These are phyloP conservation scores for Dactylellina sp. DNA, from an alignment of 2,329 filamentous ascomycete genomes.

Conservation along the genomic window DNA sequence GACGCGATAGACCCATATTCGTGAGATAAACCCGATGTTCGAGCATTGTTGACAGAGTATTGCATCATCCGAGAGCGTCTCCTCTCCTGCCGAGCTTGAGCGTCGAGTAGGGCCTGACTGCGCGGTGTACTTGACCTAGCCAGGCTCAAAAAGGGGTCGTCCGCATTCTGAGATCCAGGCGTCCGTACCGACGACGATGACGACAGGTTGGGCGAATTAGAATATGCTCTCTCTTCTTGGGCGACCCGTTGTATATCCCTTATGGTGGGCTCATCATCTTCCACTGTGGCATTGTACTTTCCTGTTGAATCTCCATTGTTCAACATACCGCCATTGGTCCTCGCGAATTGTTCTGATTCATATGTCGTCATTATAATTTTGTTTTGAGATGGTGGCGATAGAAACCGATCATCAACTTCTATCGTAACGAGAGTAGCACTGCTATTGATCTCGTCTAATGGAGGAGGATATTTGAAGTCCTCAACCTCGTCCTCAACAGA, in stretches of 20 bases:
- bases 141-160: constrained; percentile 60
- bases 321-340: constrained; percentile 57
- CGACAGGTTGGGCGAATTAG: constrained; percentile 34
- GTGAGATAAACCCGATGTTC: constrained; percentile 57
- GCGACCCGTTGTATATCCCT: constrained; percentile 42
- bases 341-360: constrained; percentile 44
- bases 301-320: constrained; percentile 51
- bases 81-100: constrained; percentile 49
- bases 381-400: constrained; percentile 30
- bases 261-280: constrained; percentile 57
- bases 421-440: constrained; percentile 38
- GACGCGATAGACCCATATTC: constrained; percentile 42
- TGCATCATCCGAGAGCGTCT: constrained; percentile 53
- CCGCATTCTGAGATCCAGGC: constrained; percentile 44
- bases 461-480: constrained; percentile 51
- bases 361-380: constrained; percentile 46
- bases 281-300: constrained; percentile 53
- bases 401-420: constrained; percentile 44
- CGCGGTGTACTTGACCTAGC: constrained; percentile 59
- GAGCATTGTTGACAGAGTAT: constrained; percentile 56
- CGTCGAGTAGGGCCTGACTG: constrained; percentile 51
- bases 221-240: constrained; percentile 33
- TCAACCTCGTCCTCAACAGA: constrained; percentile 53
- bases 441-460: constrained; percentile 26
- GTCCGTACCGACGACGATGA: constrained; percentile 25